A percentile compares a stretch with the other conserved stretches of the same genome.
These are phyloP conservation scores for Sanguinoderma infundibulare DNA, from an alignment of 1,284 basidiomycete genomes.

Conservation along the genomic window DNA sequence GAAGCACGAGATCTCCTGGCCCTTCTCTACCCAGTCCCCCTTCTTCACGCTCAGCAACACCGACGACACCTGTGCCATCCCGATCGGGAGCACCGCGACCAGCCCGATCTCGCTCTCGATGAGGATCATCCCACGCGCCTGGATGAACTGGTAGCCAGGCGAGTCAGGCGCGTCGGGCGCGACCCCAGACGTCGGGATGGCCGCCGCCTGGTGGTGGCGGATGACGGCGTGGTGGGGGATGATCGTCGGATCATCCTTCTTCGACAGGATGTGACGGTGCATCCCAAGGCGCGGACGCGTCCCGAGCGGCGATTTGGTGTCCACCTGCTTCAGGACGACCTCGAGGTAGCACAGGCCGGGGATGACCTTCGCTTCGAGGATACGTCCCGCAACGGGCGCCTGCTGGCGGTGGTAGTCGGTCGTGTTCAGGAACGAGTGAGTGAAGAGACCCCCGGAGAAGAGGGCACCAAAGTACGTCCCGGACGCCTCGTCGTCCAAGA, in stretches of 20 bases:
- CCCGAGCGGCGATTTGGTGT: background rate
- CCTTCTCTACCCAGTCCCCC: slow-evolving; percentile 22
- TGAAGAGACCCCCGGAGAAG: slow-evolving; percentile 27
- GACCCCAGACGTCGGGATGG: slow-evolving; percentile 2
- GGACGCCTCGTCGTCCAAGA: slow-evolving; percentile 18
- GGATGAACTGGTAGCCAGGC: slow-evolving; percentile 32
- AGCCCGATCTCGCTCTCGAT: slow-evolving; percentile 26
- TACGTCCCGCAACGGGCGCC: slow-evolving; percentile 24
- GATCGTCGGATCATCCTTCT: background rate
- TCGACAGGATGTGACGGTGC: slow-evolving; percentile 7
- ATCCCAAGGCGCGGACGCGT: slow-evolving; percentile 4
- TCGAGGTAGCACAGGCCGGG: slow-evolving; percentile 28
- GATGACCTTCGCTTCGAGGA: slow-evolving; percentile 26
- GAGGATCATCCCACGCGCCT: slow-evolving; percentile 26
- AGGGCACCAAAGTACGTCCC: slow-evolving; percentile 1
- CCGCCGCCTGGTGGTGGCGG: background rate
- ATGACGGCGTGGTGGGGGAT: background rate
- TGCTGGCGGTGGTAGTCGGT: slow-evolving; percentile 31
- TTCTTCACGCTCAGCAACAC: slow-evolving; percentile 24
- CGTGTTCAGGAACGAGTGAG: slow-evolving; percentile 27
- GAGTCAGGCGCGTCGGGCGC: slow-evolving; percentile 22
- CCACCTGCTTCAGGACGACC: slow-evolving; percentile 11
- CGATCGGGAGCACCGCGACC: slow-evolving; percentile 30
- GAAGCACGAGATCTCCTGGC: slow-evolving; percentile 27
- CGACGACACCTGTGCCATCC: slow-evolving; percentile 31